phyloP scores from a whole-genome alignment of 225 moss, liverwort and hornwort genomes.

The Lunularia cruciata region DNA sequence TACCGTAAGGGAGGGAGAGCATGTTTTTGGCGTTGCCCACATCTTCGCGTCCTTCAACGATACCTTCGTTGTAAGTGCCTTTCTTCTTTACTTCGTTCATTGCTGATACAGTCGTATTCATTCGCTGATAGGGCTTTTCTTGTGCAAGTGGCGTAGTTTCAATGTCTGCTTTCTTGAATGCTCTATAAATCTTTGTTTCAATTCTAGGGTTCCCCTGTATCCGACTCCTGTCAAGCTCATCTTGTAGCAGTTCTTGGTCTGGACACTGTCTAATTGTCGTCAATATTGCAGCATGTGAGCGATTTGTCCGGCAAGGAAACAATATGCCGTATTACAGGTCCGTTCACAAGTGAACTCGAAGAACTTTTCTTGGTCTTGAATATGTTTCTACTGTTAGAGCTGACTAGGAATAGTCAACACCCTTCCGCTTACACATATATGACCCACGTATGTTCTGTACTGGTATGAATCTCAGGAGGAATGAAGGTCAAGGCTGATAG shows the following conservation, averaged over 20 bases:
- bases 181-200: no score
- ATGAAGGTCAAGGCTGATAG: conserved; percentile 96
- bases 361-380: no score
- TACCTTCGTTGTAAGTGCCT: conserved; percentile 63
- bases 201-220: no score
- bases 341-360: neutral
- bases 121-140: neutral
- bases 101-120: neutral
- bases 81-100: neutral
- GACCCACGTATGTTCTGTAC: neutral
- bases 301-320: conserved; percentile 95
- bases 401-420: no score
- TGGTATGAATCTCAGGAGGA: conserved; percentile 47
- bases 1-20: conserved; percentile 84
- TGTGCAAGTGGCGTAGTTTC: neutral
- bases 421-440: no score
- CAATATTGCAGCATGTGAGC: conserved; percentile 72
- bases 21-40: conserved; percentile 82
- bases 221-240: no score
- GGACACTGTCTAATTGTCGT: no score
- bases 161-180: neutral
- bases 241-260: no score
- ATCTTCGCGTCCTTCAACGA: conserved; percentile 93
- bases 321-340: conserved; percentile 83
- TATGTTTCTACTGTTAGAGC: no score